Evolutionary conservation across 2,329 filamentous ascomycete genomes (phyloP), one percentile per base, ranked within the genome.

Genomic region (Trichoderma semiorbis): DNA sequence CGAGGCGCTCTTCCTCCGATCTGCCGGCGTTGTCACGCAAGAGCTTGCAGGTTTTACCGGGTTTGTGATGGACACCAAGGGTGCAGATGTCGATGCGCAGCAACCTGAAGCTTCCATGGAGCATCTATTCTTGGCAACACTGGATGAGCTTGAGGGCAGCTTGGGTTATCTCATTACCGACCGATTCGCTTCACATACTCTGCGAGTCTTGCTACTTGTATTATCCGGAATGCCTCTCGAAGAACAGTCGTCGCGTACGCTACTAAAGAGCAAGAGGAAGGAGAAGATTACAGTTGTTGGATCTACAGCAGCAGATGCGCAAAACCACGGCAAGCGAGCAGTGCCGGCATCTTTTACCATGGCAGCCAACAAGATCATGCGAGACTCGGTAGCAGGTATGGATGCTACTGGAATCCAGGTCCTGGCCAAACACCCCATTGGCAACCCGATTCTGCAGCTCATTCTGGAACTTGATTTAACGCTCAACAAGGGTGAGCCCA

Each of bases 231-330:
- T 93, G 72, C 91, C 95, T 0, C 84, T 98, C 6, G 90, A 94
- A 72, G 89, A 92, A 71, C 83, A 87, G 0, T 87, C 90, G 0
- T 90, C 88, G 28, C 91, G 91, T 79, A 90, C 91, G 1, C 83
- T 97, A n/a, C 83, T 98, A 61, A 93, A 95, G 79, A 97, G 95
- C 85, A 95, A 93, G 81, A 95, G 91, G 83, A 98, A 98, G 82
- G 95, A 98, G 81, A 91, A 92, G 75, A 87, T 97, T 64, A 87
- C 88, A 1, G 89, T 92, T 2, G 84, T 88, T 5, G 87, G 87
- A 57, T 81, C 84, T 1, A 84, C 83, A 2, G 85, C 87, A 3
- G 83, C 83, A 10, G 82, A 85, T n/a, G 87, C 89, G 69, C 77
- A 77, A 16, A 82, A 79, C 64, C 76, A 78, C 61, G 80, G 81